These are phyloP conservation scores for Rubroshorea leprosula DNA, from an alignment of 345 rosid species.

Conservation along the genomic window DNA sequence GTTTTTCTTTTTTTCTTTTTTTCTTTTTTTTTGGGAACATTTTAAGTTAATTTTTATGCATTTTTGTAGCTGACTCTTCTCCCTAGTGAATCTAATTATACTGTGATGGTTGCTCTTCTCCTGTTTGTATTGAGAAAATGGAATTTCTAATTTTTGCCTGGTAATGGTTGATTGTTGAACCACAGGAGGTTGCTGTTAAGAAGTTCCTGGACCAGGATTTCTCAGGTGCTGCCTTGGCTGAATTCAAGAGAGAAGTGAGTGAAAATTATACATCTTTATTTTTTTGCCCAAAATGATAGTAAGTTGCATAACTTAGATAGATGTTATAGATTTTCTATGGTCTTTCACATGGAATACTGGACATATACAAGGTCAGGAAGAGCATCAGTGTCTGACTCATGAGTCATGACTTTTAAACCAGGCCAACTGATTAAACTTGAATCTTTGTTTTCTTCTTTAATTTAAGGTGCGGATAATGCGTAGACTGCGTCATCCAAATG, in stretches of 20 bases:
- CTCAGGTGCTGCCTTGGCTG: slow-evolving; percentile 94
- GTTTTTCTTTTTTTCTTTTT: no score
- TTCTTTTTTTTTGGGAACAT: no score
- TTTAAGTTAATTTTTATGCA: no score
- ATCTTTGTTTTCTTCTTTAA: slow-evolving; percentile 11
- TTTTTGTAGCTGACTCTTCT: no score
- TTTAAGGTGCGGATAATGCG: slow-evolving; percentile 94
- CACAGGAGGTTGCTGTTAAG: slow-evolving; percentile 98
- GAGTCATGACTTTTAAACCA: not conserved
- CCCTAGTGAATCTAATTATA: no score
- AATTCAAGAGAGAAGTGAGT: slow-evolving; percentile 98
- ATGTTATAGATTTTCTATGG: not conserved
- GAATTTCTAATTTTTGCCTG: slow-evolving; percentile 14
- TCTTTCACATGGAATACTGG: not conserved
- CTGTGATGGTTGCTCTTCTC: no score
- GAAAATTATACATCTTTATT: slow-evolving; percentile 14
- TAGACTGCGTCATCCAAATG: slow-evolving; percentile 97
- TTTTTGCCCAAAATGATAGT: not conserved
- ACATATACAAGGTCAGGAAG: not conserved
- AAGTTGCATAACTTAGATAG: no score
- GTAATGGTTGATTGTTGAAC: slow-evolving; percentile 31
- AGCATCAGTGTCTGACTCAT: slow-evolving; percentile 7
- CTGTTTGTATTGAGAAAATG: no score
- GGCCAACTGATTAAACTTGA: slow-evolving; percentile 4
- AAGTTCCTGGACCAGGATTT: slow-evolving; percentile 99